phyloP scores from a whole-genome alignment of 805 yeast species.

The Spathaspora hagerdaliae region DNA sequence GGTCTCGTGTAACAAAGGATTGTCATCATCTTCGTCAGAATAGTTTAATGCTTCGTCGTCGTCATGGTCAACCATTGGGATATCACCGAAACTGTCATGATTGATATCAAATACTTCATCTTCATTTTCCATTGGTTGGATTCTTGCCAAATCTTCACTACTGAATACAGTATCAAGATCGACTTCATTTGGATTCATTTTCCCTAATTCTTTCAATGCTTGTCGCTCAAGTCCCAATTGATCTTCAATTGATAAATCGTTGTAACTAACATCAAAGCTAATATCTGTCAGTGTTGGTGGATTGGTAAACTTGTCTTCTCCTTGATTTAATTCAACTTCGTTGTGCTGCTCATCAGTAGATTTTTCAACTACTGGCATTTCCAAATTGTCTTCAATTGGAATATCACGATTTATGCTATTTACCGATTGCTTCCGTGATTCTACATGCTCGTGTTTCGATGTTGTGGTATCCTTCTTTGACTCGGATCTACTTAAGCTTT shows the following conservation, averaged over 20 bases:
- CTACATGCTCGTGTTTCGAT: not conserved
- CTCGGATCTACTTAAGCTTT: constrained; percentile 31
- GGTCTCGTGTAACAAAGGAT: not conserved
- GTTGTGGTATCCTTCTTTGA: not conserved
- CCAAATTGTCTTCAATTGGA: not conserved
- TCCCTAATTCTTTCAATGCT: constrained; percentile 18
- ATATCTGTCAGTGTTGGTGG: constrained; percentile 16
- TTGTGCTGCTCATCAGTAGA: not conserved
- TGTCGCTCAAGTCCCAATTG: constrained; percentile 33
- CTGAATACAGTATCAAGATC: not conserved
- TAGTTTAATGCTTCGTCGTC: not conserved
- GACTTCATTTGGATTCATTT: not conserved
- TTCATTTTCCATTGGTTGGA: not conserved
- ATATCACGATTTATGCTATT: not conserved
- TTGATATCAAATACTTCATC: not conserved
- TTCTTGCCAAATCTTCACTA: not conserved
- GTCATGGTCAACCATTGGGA: not conserved
- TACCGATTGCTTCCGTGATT: not conserved
- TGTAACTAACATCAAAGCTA: constrained; percentile 37
- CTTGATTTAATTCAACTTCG: not conserved
- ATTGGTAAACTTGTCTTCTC: not conserved
- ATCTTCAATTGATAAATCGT: constrained; percentile 38
- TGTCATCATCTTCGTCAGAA: not conserved
- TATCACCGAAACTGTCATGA: not conserved
- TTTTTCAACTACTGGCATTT: not conserved